phyloP scores from a whole-genome alignment of 2,329 filamentous ascomycete species.

The Exophiala xenobiotica region DNA sequence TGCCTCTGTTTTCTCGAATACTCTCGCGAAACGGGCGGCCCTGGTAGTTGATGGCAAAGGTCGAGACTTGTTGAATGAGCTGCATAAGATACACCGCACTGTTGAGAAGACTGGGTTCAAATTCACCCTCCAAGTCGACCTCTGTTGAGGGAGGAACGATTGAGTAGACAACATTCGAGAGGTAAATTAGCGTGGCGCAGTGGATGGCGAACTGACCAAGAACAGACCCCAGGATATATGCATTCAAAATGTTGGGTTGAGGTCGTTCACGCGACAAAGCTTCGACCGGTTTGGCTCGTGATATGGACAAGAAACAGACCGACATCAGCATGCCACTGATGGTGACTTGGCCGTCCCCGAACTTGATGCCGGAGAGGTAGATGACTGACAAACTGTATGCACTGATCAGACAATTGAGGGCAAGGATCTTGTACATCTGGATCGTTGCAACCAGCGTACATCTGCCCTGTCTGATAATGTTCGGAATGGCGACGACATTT shows the following conservation, averaged over 20 bases:
- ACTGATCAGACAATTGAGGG: constrained; percentile 94
- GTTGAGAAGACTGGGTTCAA: constrained; percentile 89
- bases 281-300: constrained; percentile 94
- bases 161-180: constrained; percentile 81
- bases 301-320: constrained; percentile 97
- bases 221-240: constrained; percentile 97
- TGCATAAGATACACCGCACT: constrained; percentile 95
- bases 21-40: constrained; percentile 95
- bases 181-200: constrained; percentile 89
- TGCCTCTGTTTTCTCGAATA: constrained; percentile 91
- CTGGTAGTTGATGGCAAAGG: constrained; percentile 99
- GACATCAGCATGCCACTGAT: constrained; percentile 99
- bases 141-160: constrained; percentile 69
- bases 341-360: constrained; percentile 95
- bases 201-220: constrained; percentile 96
- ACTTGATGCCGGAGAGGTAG: constrained; percentile 98
- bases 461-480: constrained; percentile 95
- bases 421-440: constrained; percentile 99
- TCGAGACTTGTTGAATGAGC: constrained; percentile 97
- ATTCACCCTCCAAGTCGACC: constrained; percentile 92
- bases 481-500: constrained; percentile 94
- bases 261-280: constrained; percentile 93
- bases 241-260: constrained; percentile 98
- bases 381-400: constrained; percentile 95
- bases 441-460: constrained; percentile 98